Percentiles rank a stretch among this genome's conserved stretches.
These are phyloP conservation scores for Aspergillus versicolor DNA, from an alignment of 2,329 filamentous ascomycete species.

Conservation along the genomic window DNA sequence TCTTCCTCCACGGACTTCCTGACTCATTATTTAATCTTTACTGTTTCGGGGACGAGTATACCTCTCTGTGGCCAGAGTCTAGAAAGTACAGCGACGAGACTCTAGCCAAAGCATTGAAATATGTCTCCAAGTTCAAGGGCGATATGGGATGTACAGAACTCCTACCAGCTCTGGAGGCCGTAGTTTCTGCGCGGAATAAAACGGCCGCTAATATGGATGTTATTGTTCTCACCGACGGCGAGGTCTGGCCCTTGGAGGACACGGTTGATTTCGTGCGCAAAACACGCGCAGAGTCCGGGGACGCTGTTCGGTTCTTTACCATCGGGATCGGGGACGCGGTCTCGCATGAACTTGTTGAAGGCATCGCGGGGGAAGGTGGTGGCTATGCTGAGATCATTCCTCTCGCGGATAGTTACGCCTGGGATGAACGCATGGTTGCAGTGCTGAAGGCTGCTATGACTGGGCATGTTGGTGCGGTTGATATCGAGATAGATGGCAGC, in stretches of 20 bases:
- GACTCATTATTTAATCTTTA: conserved; percentile 69
- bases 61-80: conserved; percentile 52
- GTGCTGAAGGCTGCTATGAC: conserved; percentile 66
- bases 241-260: conserved; percentile 49
- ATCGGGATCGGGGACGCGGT: conserved; percentile 55
- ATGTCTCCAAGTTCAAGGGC: conserved; percentile 46
- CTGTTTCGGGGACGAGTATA: conserved; percentile 57
- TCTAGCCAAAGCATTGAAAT: conserved; percentile 43
- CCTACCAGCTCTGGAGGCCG: conserved; percentile 42
- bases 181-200: conserved; percentile 33
- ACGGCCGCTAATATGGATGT: conserved; percentile 42
- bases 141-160: conserved; percentile 57
- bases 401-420: conserved; percentile 55
- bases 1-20: conserved; percentile 67
- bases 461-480: background rate
- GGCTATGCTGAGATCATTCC: conserved; percentile 61
- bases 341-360: conserved; percentile 56
- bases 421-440: conserved; percentile 61
- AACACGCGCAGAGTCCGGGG: conserved; percentile 41
- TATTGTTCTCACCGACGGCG: conserved; percentile 58
- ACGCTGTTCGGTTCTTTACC: conserved; percentile 52
- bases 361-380: conserved; percentile 54
- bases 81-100: conserved; percentile 47
- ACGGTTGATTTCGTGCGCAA: conserved; percentile 47
- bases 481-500: background rate